Evolutionary conservation across 441 rosid species (phyloP).

Genomic region (Breynia disticha): DNA sequence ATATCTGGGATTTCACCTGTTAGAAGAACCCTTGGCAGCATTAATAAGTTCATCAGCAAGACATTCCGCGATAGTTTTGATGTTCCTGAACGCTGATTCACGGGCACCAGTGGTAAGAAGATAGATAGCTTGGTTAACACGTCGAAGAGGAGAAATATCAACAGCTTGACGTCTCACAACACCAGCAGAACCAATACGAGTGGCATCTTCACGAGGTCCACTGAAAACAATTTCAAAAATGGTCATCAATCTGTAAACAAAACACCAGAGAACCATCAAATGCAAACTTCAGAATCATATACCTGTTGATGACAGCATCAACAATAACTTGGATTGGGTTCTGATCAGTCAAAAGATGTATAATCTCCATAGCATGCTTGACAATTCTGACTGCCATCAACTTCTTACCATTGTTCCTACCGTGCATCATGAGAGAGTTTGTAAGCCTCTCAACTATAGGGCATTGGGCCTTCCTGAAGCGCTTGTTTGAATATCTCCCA

Average conservation of each 20-base stretch:
- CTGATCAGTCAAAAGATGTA: conserved; percentile 57
- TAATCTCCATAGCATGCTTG: conserved; percentile 80
- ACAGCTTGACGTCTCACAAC: conserved; percentile 78
- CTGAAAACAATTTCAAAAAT: conserved; percentile 1
- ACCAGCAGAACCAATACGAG: conserved; percentile 72
- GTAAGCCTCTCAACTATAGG: conserved; percentile 84
- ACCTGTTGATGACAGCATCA: conserved; percentile 82
- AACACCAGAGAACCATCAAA: background rate
- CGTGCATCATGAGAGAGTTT: conserved; percentile 87
- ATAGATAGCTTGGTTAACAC: conserved; percentile 58
- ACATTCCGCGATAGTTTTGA: conserved; percentile 67
- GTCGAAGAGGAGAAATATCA: conserved; percentile 61
- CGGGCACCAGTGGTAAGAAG: conserved; percentile 66
- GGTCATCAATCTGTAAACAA: background rate
- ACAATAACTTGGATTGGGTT: conserved; percentile 86
- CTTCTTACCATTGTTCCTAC: conserved; percentile 80
- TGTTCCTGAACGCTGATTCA: conserved; percentile 60
- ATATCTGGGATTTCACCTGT: conserved; percentile 24
- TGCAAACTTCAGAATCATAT: background rate
- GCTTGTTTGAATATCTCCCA: conserved; percentile 77
- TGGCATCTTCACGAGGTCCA: conserved; percentile 58
- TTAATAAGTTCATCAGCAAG: conserved; percentile 69
- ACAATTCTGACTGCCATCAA: conserved; percentile 68
- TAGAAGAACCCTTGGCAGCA: conserved; percentile 62
- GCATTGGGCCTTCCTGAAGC: conserved; percentile 91